Conservation (phyloP, 495 filamentous ascomycete species). For the Cercophora scortea region DNA sequence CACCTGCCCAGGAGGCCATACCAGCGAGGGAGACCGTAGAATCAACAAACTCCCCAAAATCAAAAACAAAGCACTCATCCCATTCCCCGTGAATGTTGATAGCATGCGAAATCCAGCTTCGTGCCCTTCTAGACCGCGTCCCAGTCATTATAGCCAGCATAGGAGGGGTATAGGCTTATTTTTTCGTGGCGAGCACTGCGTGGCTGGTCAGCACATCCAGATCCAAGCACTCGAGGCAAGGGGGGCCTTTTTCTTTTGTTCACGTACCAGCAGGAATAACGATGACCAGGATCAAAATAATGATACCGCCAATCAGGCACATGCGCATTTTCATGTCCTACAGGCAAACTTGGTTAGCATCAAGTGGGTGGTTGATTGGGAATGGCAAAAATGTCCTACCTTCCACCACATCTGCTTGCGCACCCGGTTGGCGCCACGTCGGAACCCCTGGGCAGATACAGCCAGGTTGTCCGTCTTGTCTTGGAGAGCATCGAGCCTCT, state of each 20-base stretch:
- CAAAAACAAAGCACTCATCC: conserved; percentile 18
- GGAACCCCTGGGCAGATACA: conserved; percentile 84
- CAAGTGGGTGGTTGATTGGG: not conserved
- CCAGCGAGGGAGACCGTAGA: conserved; percentile 16
- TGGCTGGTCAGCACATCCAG: conserved; percentile 2
- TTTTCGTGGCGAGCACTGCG: conserved; percentile 24
- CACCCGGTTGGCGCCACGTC: conserved; percentile 88
- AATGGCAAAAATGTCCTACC: conserved; percentile 9
- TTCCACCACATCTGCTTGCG: conserved; percentile 81
- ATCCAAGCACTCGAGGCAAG: not conserved
- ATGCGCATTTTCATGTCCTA: conserved; percentile 99
- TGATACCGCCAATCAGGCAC: conserved; percentile 81
- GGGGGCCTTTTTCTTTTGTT: not conserved
- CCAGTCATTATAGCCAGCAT: conserved; percentile 15
- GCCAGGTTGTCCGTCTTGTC: conserved; percentile 95
- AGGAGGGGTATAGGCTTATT: conserved; percentile 5
- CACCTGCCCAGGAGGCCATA: not conserved
- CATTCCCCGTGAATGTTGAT: conserved; percentile 18
- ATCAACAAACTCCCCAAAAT: conserved; percentile 29
- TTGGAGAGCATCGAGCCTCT: conserved; percentile 79
- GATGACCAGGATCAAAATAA: conserved; percentile 83
- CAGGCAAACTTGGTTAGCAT: conserved; percentile 35
- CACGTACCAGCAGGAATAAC: conserved; percentile 77
- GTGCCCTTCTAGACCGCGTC: conserved; percentile 12
- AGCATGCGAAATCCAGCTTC: conserved; percentile 25